phyloP scores from a whole-genome alignment of 75 land plant genomes.

The Larix kaempferi region DNA sequence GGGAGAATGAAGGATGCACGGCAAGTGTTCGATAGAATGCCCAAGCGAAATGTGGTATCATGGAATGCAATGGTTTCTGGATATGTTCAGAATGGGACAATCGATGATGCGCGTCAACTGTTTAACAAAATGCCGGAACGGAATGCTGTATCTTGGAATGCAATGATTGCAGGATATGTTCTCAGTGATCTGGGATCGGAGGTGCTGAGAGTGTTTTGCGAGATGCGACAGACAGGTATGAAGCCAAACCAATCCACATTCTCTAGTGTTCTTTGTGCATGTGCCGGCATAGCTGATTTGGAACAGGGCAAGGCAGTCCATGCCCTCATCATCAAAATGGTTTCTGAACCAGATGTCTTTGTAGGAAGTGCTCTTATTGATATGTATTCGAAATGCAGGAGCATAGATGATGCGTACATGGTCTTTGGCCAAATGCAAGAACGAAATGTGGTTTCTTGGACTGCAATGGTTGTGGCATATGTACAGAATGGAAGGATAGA shows the following conservation, averaged over 20 bases:
- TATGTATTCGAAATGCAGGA: slow-evolving; percentile 20
- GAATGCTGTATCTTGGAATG: slow-evolving; percentile 61
- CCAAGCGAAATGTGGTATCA: slow-evolving; percentile 40
- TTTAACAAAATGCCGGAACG: slow-evolving; percentile 47
- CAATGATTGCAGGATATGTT: slow-evolving; percentile 35
- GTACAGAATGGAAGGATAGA: slow-evolving; percentile 25
- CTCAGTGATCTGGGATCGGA: background rate
- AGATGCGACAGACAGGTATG: slow-evolving; percentile 13
- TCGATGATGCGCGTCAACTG: slow-evolving; percentile 39
- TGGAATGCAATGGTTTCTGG: slow-evolving; percentile 81
- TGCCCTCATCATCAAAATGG: slow-evolving; percentile 14
- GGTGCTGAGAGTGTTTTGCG: background rate
- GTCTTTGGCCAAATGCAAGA: slow-evolving; percentile 36
- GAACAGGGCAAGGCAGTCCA: slow-evolving; percentile 12
- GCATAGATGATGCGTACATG: slow-evolving; percentile 24
- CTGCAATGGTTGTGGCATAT: slow-evolving; percentile 26
- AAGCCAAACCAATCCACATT: slow-evolving; percentile 21
- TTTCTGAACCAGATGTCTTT: slow-evolving; percentile 1
- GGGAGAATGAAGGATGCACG: slow-evolving; percentile 37
- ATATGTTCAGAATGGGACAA: slow-evolving; percentile 12
- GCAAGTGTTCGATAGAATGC: slow-evolving; percentile 33
- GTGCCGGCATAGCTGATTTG: slow-evolving; percentile 13
- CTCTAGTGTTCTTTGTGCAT: slow-evolving; percentile 17
- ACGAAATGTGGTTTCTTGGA: slow-evolving; percentile 31
- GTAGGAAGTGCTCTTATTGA: slow-evolving; percentile 23